Base-by-base conservation (phyloP, 441 rosid genomes). In the Erysimum pusillum region DNA sequence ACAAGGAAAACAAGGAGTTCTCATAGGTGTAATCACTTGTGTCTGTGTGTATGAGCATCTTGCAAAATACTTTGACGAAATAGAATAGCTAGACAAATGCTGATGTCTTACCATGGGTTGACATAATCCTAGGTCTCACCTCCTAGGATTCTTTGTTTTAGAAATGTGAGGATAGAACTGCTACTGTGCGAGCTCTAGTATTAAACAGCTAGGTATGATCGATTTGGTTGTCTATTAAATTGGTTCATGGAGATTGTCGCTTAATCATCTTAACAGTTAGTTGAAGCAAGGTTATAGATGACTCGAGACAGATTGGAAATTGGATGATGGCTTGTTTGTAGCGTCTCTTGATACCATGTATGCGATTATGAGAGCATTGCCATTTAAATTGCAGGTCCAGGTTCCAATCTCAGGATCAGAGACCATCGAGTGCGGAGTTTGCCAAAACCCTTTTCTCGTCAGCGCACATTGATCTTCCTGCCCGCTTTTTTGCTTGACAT, bases 391-490 rank as follows among this genome's bases (percentile, higher is more conserved):
- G 78, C 90, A 96, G 98, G 99, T 96, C 63, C 99, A 96, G 82
- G 97, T 96, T 77, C 99, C 99, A 44, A 84, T 84, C 89, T 93
- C 98, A 15, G 98, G 99, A 73, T 96, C 98, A 32, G 97, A 96
- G 86, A 93, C 97, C 36, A 91, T 96, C 32, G 99, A 96, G 77
- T 96, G 99, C 44, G 98, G 99, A 38, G 98, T 96, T 71, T 96
- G 99, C 83, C 99, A 96, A 82, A 97, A 87, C 60, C 96, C 98
- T 52, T 96, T 96, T 82, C 99, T 91, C 25, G 98, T 96, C 42
- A 87, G 97, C 78, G 94, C 98, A 39, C 90, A 87, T 85, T 96
- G 83, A 86, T 78, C n/a, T 63, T 54, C 74, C 58, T 31, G 32
- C 73, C 22, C 59, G 7, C 4, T 44, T 53, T 20, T 71, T 66